Conservation (phyloP, 257 asterid species). For the Penstemon newberryi region DNA sequence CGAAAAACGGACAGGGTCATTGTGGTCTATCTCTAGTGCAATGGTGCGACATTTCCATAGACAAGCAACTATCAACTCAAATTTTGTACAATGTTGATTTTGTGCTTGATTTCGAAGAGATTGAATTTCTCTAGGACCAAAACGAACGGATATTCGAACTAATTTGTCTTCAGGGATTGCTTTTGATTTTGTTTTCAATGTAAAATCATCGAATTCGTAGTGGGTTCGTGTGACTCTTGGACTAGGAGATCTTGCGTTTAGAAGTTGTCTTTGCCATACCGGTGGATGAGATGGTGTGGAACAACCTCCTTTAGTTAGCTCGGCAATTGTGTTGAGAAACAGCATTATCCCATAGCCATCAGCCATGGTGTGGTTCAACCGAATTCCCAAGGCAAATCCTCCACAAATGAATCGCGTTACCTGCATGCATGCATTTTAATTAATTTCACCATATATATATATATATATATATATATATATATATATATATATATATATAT, state of each 20-base stretch:
- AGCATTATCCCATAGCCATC: constrained; percentile 24
- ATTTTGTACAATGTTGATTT: not conserved
- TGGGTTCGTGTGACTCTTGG: constrained; percentile 26
- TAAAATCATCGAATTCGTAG: constrained; percentile 14
- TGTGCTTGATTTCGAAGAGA: not conserved
- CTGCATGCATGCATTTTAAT: not conserved
- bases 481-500: no score
- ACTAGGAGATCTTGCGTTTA: constrained; percentile 14
- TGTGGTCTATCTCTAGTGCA: not conserved
- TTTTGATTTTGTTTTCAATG: not conserved
- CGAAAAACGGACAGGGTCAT: constrained; percentile 17
- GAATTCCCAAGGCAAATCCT: constrained; percentile 21
- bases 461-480: no score
- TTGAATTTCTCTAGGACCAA: constrained; percentile 15
- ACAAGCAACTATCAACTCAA: constrained; percentile 11
- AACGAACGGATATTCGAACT: constrained; percentile 17
- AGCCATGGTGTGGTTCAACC: constrained; percentile 23
- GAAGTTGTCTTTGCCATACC: constrained; percentile 27
- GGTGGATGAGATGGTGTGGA: constrained; percentile 19
- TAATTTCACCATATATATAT: no score
- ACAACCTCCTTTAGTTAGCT: constrained; percentile 13
- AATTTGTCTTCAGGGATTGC: not conserved
- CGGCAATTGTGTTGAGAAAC: constrained; percentile 22
- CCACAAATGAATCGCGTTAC: constrained; percentile 27
- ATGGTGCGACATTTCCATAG: not conserved